Percentiles rank a stretch among this genome's conserved stretches.
These are phyloP conservation scores for Syzygium grande DNA, from an alignment of 345 rosid genomes.

Conservation along the genomic window DNA sequence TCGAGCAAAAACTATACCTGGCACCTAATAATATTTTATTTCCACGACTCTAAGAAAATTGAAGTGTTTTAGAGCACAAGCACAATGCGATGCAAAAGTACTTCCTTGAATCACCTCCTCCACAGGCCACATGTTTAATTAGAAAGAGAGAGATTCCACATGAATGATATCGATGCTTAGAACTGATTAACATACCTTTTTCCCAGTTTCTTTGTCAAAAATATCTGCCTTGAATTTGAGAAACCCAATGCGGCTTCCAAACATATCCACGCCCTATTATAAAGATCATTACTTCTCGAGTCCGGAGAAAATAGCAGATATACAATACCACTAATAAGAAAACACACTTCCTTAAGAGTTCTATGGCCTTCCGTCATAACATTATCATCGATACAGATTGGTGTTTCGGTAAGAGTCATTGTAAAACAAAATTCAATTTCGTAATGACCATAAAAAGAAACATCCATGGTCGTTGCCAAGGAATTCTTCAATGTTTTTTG, in stretches of 20 bases:
- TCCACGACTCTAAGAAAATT: not conserved
- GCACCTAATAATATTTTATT: constrained; percentile 55
- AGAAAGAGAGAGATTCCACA: not conserved
- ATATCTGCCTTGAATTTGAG: constrained; percentile 83
- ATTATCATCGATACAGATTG: not conserved
- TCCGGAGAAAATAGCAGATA: not conserved
- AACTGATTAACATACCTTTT: constrained; percentile 36
- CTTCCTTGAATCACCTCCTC: not conserved
- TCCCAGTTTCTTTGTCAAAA: constrained; percentile 47
- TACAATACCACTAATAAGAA: not conserved
- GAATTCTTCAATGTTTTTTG: not conserved
- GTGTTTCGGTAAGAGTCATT: not conserved
- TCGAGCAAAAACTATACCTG: constrained; percentile 94
- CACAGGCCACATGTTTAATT: not conserved
- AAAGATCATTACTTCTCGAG: not conserved
- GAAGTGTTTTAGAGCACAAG: not conserved
- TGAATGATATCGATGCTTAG: not conserved
- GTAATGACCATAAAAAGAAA: not conserved
- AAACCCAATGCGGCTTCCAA: constrained; percentile 72
- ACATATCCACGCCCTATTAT: constrained; percentile 86
- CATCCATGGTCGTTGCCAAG: not conserved
- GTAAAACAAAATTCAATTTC: not conserved
- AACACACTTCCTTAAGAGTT: not conserved
- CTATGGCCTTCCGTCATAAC: not conserved
- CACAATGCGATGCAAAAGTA: constrained; percentile 1